Conservation (phyloP, 2,329 filamentous ascomycete species). For the Aphanoascus verrucosus region DNA sequence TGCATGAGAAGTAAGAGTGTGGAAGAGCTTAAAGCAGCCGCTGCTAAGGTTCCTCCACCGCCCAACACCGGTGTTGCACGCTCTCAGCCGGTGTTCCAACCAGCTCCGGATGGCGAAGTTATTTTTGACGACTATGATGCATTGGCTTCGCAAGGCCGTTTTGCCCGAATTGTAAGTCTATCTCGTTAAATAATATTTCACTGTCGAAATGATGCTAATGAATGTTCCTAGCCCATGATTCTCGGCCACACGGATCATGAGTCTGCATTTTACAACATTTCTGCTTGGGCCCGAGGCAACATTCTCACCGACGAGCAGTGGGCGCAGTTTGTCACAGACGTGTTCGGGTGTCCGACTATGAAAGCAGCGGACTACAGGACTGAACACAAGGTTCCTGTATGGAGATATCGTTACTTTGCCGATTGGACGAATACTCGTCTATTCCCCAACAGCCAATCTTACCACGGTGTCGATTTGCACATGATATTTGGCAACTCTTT, state of each 20-base stretch:
- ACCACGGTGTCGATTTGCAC: constrained; percentile 41
- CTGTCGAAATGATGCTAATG: no score
- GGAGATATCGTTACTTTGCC: constrained; percentile 41
- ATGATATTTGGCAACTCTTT: constrained; percentile 39
- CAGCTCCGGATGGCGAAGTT: constrained; percentile 31
- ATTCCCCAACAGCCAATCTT: constrained; percentile 39
- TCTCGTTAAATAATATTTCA: neutral
- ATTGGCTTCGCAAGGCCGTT: constrained; percentile 27
- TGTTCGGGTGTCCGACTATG: constrained; percentile 39
- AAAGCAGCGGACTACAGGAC: constrained; percentile 31
- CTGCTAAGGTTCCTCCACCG: constrained; percentile 24
- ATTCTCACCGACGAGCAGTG: constrained; percentile 33
- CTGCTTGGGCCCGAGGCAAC: constrained; percentile 32
- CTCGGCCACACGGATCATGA: constrained; percentile 35
- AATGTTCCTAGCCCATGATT: constrained; percentile 25
- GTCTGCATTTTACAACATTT: constrained; percentile 40
- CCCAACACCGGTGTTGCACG: constrained; percentile 26
- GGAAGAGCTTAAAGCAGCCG: constrained; percentile 26
- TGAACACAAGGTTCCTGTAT: constrained; percentile 30
- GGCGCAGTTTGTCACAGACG: constrained; percentile 34
- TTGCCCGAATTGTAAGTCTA: constrained; percentile 29
- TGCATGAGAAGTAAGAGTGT: constrained; percentile 28
- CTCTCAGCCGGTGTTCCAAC: constrained; percentile 32
- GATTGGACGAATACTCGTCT: constrained; percentile 42
- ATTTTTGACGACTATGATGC: constrained; percentile 36